Evolutionary conservation across 148 eudicot species (phyloP).

Genomic region (Fallopia convolvulus): DNA sequence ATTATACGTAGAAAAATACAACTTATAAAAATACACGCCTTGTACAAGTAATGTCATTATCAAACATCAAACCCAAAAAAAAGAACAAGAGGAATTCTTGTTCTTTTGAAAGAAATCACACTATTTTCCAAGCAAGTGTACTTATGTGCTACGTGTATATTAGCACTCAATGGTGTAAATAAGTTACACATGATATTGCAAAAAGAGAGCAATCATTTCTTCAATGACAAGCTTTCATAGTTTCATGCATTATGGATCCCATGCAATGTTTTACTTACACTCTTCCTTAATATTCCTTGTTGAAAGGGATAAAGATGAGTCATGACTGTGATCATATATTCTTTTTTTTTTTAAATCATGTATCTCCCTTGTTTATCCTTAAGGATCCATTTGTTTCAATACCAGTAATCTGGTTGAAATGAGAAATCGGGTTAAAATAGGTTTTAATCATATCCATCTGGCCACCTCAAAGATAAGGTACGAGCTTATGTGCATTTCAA

Average conservation of each 20-base stretch:
- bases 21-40: background rate
- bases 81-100: background rate
- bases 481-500: too few species aligned
- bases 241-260: background rate
- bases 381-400: too few species aligned
- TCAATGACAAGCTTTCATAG: background rate
- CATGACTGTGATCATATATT: background rate
- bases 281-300: background rate
- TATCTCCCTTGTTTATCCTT: background rate
- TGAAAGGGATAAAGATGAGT: background rate
- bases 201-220: constrained; percentile 4
- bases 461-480: too few species aligned
- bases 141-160: too few species aligned
- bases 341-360: background rate
- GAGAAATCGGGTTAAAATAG: too few species aligned
- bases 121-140: too few species aligned
- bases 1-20: background rate
- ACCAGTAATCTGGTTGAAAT: too few species aligned
- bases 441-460: too few species aligned
- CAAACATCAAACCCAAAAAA: background rate
- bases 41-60: background rate
- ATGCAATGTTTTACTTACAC: background rate
- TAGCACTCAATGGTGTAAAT: background rate
- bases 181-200: background rate
- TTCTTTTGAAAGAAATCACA: too few species aligned